A percentile compares a stretch with the other conserved stretches of the same genome.
Evolutionary conservation across 2,329 filamentous ascomycete species (phyloP).

Genomic region (Diaporthe citri): DNA sequence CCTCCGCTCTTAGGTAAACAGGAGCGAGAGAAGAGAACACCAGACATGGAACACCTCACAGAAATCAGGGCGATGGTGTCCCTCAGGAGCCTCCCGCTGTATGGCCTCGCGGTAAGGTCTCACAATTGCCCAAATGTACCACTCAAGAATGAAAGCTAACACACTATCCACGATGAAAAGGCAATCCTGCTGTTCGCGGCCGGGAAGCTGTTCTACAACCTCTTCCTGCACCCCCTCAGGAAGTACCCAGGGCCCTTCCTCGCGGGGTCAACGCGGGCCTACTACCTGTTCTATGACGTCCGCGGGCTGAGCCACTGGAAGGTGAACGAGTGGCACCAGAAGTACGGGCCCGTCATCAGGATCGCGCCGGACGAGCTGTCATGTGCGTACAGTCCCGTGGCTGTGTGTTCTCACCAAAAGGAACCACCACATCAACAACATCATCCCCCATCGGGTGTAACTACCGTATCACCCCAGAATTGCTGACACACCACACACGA

Average conservation of each 20-base stretch:
- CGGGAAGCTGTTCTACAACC: constrained; percentile 37
- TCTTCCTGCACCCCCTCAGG: constrained; percentile 43
- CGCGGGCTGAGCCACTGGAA: constrained; percentile 34
- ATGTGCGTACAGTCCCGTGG: no score
- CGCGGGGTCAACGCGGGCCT: constrained; percentile 38
- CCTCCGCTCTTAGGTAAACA: neutral
- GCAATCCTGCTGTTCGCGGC: neutral
- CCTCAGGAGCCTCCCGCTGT: constrained; percentile 8
- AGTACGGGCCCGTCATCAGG: constrained; percentile 30
- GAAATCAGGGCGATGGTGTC: neutral
- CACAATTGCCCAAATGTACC: neutral
- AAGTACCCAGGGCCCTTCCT: constrained; percentile 42
- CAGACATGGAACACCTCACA: neutral
- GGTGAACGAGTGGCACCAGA: constrained; percentile 35
- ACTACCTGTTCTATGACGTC: constrained; percentile 32
- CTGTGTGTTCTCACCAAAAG: no score
- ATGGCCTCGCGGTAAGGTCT: neutral
- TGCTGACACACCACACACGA: neutral
- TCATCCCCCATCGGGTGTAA: no score
- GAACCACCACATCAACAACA: no score
- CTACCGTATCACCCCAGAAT: neutral
- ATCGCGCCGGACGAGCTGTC: constrained; percentile 35
- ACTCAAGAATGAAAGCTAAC: neutral
- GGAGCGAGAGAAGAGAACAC: neutral
- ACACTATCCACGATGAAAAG: neutral